Conservation (phyloP, 306 rosid genomes). For the Prunus campanulata region DNA sequence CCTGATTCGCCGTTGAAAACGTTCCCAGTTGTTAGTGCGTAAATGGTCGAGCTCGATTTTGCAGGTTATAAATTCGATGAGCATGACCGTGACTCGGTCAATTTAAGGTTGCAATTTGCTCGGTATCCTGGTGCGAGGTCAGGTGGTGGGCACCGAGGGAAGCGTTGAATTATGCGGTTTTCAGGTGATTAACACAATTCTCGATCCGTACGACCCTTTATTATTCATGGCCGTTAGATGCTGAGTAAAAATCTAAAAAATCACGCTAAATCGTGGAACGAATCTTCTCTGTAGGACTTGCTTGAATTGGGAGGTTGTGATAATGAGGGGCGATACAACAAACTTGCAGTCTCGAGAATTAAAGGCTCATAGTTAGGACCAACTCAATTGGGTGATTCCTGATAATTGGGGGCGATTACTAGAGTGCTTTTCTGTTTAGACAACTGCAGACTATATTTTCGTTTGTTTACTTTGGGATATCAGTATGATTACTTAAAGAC, state of each 20-base stretch:
- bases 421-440: constrained; percentile 41
- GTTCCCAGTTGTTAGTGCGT: constrained; percentile 54
- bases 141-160: constrained; percentile 95
- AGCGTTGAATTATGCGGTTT: constrained; percentile 67
- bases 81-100: constrained; percentile 90
- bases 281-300: constrained; percentile 75
- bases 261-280: constrained; percentile 62
- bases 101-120: constrained; percentile 94
- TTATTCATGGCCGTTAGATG: constrained; percentile 39
- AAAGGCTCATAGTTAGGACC: constrained; percentile 53
- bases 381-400: constrained; percentile 25
- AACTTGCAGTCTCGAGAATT: constrained; percentile 44
- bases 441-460: constrained; percentile 30
- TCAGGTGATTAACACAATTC: constrained; percentile 68
- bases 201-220: constrained; percentile 42
- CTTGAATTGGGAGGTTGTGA: constrained; percentile 49
- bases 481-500: background rate
- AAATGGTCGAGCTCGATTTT: constrained; percentile 80
- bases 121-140: constrained; percentile 99
- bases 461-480: constrained; percentile 12
- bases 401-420: constrained; percentile 22
- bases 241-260: constrained; percentile 37
- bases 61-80: constrained; percentile 99
- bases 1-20: constrained; percentile 50
- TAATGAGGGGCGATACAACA: constrained; percentile 53